These are phyloP conservation scores for Nicotiana noctiflora DNA, from an alignment of 257 asterid genomes.

Conservation along the genomic window DNA sequence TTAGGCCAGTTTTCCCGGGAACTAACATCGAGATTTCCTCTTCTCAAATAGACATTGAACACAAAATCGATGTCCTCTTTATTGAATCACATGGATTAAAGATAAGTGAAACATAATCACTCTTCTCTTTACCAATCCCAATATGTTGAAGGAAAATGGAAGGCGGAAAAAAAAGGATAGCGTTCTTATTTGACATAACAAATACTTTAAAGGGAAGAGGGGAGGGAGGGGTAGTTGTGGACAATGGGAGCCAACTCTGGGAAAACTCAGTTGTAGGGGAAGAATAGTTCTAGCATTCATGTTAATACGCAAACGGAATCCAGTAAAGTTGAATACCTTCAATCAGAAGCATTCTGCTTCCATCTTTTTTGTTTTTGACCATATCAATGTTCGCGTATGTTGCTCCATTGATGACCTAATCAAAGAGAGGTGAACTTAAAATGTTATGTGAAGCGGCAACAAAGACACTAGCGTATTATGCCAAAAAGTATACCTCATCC, in stretches of 20 bases:
- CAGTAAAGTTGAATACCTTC: slow-evolving; percentile 49
- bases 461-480: neutral
- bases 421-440: slow-evolving; percentile 12
- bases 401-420: slow-evolving; percentile 77
- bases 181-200: neutral
- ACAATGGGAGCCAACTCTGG: neutral
- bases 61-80: neutral
- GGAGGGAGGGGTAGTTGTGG: neutral
- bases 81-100: neutral
- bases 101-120: neutral
- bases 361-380: slow-evolving; percentile 70
- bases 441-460: slow-evolving; percentile 1
- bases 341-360: slow-evolving; percentile 73
- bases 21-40: neutral
- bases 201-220: neutral
- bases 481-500: slow-evolving; percentile 61
- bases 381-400: slow-evolving; percentile 72
- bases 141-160: neutral
- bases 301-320: neutral
- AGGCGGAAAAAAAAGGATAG: neutral
- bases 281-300: neutral
- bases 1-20: neutral
- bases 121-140: neutral
- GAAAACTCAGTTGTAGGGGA: neutral
- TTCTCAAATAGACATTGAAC: neutral